These are phyloP conservation scores for Saxispiralis lemnorum DNA, from an alignment of 495 filamentous ascomycete genomes.

Conservation along the genomic window DNA sequence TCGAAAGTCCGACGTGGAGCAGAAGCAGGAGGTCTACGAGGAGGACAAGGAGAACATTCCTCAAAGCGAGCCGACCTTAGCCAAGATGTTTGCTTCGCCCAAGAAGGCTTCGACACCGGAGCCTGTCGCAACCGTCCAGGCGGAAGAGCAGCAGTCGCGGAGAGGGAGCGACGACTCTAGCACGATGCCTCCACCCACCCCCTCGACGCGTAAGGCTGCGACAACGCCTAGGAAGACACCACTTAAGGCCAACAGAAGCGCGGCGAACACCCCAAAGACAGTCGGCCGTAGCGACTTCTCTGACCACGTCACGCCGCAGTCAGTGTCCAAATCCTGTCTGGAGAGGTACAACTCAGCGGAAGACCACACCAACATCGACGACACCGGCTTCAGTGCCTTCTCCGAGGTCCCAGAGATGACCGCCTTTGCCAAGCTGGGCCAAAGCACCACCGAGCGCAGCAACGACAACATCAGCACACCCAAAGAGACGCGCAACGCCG, in stretches of 20 bases:
- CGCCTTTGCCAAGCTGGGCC: constrained; percentile 55
- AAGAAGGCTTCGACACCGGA: constrained; percentile 5
- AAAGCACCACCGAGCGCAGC: constrained; percentile 33
- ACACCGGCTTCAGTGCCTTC: constrained; percentile 72
- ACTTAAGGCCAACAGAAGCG: constrained; percentile 4
- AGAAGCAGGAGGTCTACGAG: background rate
- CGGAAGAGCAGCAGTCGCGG: background rate
- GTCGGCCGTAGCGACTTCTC: constrained; percentile 6
- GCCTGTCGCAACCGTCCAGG: background rate
- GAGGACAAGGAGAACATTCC: constrained; percentile 16
- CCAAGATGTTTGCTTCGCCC: constrained; percentile 11
- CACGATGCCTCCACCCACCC: constrained; percentile 12
- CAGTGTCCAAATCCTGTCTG: too few relatives aligned
- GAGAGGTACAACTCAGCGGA: background rate
- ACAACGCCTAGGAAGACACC: constrained; percentile 9
- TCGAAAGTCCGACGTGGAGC: background rate
- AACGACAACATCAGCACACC: constrained; percentile 1
- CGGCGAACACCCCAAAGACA: constrained; percentile 6
- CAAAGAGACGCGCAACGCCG: constrained; percentile 18
- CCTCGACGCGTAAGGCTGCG: constrained; percentile 8
- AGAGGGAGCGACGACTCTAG: constrained; percentile 3
- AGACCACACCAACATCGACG: constrained; percentile 36
- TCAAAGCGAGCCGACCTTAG: constrained; percentile 9
- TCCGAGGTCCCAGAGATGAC: constrained; percentile 80
- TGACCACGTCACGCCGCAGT: background rate